phyloP scores from a whole-genome alignment of 116 monocot genomes.

The Dioscorea cayenensis region DNA sequence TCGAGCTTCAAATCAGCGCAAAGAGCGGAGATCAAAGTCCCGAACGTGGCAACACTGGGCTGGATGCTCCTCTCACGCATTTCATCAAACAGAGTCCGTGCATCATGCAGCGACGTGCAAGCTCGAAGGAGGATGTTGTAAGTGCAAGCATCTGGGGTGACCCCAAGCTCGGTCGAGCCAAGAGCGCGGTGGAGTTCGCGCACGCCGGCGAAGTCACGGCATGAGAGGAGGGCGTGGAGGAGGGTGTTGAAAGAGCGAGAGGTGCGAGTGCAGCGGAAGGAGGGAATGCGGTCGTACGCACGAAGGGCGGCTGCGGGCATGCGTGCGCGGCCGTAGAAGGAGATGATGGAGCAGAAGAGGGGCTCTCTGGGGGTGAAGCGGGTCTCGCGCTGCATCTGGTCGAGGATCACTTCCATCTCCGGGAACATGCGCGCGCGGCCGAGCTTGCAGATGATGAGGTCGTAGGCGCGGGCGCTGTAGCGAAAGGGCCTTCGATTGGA shows the following conservation, averaged over 20 bases:
- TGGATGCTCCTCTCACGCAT: slow-evolving; percentile 37
- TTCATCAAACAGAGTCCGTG: slow-evolving; percentile 65
- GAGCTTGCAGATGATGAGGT: slow-evolving; percentile 73
- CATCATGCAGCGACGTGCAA: slow-evolving; percentile 8
- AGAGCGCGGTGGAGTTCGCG: slow-evolving; percentile 21
- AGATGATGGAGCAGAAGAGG: slow-evolving; percentile 66
- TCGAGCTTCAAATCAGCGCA: slow-evolving; percentile 32
- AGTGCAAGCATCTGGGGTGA: slow-evolving; percentile 53
- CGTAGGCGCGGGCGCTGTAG: slow-evolving; percentile 53
- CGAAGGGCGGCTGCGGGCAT: slow-evolving; percentile 27
- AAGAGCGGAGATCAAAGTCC: slow-evolving; percentile 48
- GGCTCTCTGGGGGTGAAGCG: slow-evolving; percentile 43
- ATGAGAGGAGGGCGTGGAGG: slow-evolving; percentile 38
- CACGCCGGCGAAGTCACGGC: slow-evolving; percentile 13
- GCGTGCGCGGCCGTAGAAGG: slow-evolving; percentile 62
- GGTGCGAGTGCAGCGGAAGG: slow-evolving; percentile 38
- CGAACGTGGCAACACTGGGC: slow-evolving; percentile 52
- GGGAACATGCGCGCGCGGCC: slow-evolving; percentile 48
- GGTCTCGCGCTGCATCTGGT: slow-evolving; percentile 28
- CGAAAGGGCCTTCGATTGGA: slow-evolving; percentile 25
- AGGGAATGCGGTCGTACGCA: slow-evolving; percentile 41
- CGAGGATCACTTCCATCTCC: slow-evolving; percentile 64
- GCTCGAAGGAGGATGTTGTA: slow-evolving; percentile 61
- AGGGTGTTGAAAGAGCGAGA: slow-evolving; percentile 65
- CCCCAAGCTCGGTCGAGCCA: not conserved